Evolutionary conservation across 352 stramenopile species (phyloP).

Genomic region (Phytophthora multivora): DNA sequence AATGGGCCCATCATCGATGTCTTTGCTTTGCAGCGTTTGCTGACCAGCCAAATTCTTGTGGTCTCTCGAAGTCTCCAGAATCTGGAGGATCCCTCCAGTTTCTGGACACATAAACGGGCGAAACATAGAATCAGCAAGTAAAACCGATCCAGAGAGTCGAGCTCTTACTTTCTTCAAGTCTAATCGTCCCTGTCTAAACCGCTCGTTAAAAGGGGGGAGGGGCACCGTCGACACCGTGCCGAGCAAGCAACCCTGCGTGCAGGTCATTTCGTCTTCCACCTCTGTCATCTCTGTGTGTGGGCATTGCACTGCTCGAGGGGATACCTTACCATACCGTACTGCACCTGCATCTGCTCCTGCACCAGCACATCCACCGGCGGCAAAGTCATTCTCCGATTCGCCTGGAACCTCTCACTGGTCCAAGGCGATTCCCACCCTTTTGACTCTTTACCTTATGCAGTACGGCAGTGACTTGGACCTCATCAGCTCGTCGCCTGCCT

Average conservation of each 20-base stretch:
- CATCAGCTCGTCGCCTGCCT: conserved; percentile 27
- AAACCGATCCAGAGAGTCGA: conserved; percentile 1
- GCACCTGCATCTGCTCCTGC: neutral
- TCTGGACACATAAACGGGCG: conserved; percentile 5
- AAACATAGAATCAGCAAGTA: conserved; percentile 15
- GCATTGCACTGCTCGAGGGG: conserved; percentile 10
- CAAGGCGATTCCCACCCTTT: neutral
- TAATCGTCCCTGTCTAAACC: neutral
- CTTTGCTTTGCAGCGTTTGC: neutral
- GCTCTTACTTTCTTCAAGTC: conserved; percentile 4
- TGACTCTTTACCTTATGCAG: conserved; percentile 22
- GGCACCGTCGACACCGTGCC: conserved; percentile 14
- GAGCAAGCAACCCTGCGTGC: conserved; percentile 27
- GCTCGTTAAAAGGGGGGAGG: conserved; percentile 9
- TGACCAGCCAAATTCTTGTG: conserved; percentile 32
- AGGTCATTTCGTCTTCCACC: conserved; percentile 9
- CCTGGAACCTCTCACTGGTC: conserved; percentile 8
- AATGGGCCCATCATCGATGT: neutral
- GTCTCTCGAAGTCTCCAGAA: neutral
- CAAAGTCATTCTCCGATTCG: conserved; percentile 27
- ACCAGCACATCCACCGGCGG: conserved; percentile 12
- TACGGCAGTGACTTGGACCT: conserved; percentile 15
- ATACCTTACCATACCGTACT: neutral
- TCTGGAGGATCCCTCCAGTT: conserved; percentile 1
- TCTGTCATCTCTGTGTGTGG: neutral